These are phyloP conservation scores for Dioscorea alata DNA, from an alignment of 106 monocot species.

Conservation along the genomic window DNA sequence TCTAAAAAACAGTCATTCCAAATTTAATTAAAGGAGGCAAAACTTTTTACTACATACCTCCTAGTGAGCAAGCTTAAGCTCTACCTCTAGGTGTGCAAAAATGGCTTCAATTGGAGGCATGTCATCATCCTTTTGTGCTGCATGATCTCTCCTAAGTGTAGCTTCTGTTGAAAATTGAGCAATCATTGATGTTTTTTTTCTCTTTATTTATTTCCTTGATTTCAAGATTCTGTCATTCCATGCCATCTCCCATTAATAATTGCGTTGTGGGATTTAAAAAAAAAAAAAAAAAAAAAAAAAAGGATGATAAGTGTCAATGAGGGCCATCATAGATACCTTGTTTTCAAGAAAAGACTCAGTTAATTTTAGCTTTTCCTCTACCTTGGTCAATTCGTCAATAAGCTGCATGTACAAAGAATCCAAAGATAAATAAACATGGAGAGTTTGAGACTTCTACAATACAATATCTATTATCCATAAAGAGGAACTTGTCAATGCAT, in stretches of 20 bases:
- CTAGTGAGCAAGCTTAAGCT: slow-evolving; percentile 78
- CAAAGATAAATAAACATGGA: too few species aligned
- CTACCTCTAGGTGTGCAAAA: slow-evolving; percentile 94
- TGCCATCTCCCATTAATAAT: slow-evolving; percentile 1
- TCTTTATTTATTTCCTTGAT: slow-evolving; percentile 94
- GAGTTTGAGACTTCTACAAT: too few species aligned
- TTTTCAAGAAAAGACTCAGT: slow-evolving; percentile 78
- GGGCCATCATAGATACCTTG: slow-evolving; percentile 35
- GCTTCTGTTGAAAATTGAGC: slow-evolving; percentile 99
- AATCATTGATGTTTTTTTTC: slow-evolving; percentile 89
- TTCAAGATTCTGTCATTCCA: slow-evolving; percentile 90
- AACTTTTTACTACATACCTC: slow-evolving; percentile 42
- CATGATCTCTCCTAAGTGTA: slow-evolving; percentile 93
- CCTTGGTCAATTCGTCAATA: slow-evolving; percentile 62
- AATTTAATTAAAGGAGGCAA: too few species aligned
- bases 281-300: too few species aligned
- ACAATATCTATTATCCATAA: too few species aligned
- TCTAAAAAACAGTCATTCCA: too few species aligned
- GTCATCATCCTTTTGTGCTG: slow-evolving; percentile 98
- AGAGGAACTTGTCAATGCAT: too few species aligned
- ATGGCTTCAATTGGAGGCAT: slow-evolving; percentile 99
- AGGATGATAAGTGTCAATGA: neutral
- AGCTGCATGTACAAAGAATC: slow-evolving; percentile 43
- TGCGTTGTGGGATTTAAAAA: too few species aligned
- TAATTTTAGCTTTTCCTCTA: slow-evolving; percentile 84